Base-by-base conservation (phyloP, 345 rosid genomes). In the Heritiera littoralis region DNA sequence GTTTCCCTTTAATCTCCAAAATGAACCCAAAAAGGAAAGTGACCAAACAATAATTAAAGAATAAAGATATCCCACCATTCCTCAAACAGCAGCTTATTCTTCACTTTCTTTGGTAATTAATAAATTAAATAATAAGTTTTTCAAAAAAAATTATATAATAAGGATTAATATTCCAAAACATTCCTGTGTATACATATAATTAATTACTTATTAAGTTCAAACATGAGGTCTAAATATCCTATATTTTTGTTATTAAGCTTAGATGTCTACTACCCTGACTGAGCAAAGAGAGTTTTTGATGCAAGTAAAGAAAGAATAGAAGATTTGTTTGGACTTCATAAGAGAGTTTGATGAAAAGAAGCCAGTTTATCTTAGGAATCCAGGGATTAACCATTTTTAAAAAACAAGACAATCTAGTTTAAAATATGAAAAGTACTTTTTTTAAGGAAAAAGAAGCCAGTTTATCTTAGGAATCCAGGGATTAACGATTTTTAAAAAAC, bases 1-100 rank as follows among this genome's bases (percentile, higher is more conserved):
- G 13, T 38, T 41, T 20, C n/a, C 10, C 9, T 14, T 12, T 59
- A 32, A 77, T 54, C 58, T 65, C n/a, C 41, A 23, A 66, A 59
- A 28, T 20, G 51, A 23, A 46, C 30, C 32, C 23, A 59, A 48
- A 78, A 14, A 17, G 35, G 6, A 59, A 69, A 30, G 48, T 10
- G 58, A 18, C 52, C 73, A 23, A 40, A 14, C 15, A 59, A 14
- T 58, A 28, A 52, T 76, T 66, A 75, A 59, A 77, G 61, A 81
- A 46, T 18, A 60, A 48, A 69, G 15, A 28, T 38, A 46, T 46
- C 32, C 45, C 71, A 81, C 43, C 79, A 81, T 81, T 76, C 77
- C 79, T 76, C 2, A 45, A 74, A 55, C 28, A 68, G 15, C 55
- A 66, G 45, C 32, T 32, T 74, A 38, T 32, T 77, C 40, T 77